Percentiles rank a stretch among this genome's conserved stretches.
Evolutionary conservation across 441 rosid genomes (phyloP).

Genomic region (Melastoma candidum): DNA sequence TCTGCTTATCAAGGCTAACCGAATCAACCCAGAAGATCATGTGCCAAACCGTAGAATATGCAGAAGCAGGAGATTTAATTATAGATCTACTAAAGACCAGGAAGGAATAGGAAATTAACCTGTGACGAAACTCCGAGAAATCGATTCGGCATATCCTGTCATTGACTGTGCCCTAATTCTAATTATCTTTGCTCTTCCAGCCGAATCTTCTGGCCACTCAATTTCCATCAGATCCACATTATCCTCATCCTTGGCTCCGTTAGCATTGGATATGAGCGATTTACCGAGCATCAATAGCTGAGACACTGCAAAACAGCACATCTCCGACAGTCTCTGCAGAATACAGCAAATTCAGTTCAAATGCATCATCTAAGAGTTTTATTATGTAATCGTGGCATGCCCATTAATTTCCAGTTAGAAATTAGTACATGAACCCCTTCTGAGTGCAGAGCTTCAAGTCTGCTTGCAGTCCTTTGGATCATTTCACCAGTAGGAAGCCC

Average conservation of each 20-base stretch:
- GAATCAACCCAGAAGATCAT: too few relatives aligned
- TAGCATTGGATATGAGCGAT: slow-evolving; percentile 58
- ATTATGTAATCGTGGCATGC: neutral
- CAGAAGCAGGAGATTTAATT: neutral
- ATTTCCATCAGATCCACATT: slow-evolving; percentile 36
- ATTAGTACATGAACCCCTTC: slow-evolving; percentile 19
- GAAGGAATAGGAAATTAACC: slow-evolving; percentile 34
- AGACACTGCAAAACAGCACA: slow-evolving; percentile 84
- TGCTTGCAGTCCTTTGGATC: too few relatives aligned
- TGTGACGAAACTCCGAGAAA: slow-evolving; percentile 76
- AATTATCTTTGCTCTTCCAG: slow-evolving; percentile 74
- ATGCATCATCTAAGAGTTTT: neutral
- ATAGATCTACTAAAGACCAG: neutral
- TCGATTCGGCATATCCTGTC: slow-evolving; percentile 68
- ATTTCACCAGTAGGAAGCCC: too few relatives aligned
- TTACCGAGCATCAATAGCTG: slow-evolving; percentile 73
- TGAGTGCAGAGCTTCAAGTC: slow-evolving; percentile 38
- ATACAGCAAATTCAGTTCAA: slow-evolving; percentile 8
- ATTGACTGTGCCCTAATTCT: slow-evolving; percentile 57
- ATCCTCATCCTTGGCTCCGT: slow-evolving; percentile 52
- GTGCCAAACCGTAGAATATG: neutral
- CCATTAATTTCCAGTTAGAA: slow-evolving; percentile 10
- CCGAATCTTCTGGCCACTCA: slow-evolving; percentile 88
- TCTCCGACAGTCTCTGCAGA: slow-evolving; percentile 92
- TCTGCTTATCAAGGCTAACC: too few relatives aligned